phyloP scores from a whole-genome alignment of 495 filamentous ascomycete genomes.

The Letharia lupina region DNA sequence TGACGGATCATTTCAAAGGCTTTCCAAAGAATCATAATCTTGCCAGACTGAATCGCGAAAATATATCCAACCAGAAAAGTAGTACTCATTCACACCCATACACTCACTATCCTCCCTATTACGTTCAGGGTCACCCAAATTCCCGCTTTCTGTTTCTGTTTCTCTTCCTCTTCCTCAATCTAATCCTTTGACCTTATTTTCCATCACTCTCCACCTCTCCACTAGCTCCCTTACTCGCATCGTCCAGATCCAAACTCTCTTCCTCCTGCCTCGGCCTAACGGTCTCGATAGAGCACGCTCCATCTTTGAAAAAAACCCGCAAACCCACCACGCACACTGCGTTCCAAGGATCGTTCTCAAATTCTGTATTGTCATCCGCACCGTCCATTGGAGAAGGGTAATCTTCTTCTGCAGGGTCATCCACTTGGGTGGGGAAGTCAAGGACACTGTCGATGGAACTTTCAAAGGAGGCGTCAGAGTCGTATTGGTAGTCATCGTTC shows the following conservation, averaged over 20 bases:
- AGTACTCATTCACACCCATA: background rate
- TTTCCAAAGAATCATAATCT: background rate
- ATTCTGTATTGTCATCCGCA: constrained; percentile 33
- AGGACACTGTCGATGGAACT: constrained; percentile 26
- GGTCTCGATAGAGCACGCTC: constrained; percentile 45
- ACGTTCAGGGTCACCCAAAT: background rate
- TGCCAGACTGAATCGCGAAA: background rate
- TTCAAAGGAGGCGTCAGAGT: constrained; percentile 26
- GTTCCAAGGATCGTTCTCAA: constrained; percentile 68
- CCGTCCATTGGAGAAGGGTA: background rate
- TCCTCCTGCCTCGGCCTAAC: constrained; percentile 44
- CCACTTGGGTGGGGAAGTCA: constrained; percentile 32
- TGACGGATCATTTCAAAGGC: background rate
- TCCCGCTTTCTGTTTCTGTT: too few relatives aligned
- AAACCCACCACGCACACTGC: constrained; percentile 74
- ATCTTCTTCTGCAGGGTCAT: constrained; percentile 28
- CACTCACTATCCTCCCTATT: background rate
- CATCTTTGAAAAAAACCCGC: constrained; percentile 59
- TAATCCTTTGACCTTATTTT: background rate
- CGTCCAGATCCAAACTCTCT: constrained; percentile 48
- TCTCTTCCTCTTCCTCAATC: background rate
- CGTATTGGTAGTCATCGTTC: constrained; percentile 24
- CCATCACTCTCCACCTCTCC: constrained; percentile 16
- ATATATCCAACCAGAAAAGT: background rate
- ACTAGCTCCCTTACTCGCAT: constrained; percentile 28